Conservation (phyloP, 345 rosid species). For the Turnera subulata region DNA sequence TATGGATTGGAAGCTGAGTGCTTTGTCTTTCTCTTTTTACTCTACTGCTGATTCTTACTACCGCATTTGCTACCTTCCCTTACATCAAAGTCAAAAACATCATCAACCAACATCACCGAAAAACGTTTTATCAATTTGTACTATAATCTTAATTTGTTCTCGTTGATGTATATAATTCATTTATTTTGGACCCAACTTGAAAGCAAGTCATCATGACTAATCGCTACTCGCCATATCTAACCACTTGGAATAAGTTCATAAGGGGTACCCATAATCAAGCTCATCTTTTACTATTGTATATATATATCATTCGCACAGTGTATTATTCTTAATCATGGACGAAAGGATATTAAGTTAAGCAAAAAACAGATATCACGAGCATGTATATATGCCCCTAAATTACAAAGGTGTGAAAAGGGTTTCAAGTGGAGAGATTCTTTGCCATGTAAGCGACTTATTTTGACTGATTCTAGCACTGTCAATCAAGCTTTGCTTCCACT, state of each 20-base stretch:
- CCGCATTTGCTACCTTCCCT: not conserved
- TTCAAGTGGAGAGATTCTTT: constrained; percentile 16
- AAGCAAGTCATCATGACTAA: constrained; percentile 7
- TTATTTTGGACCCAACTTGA: constrained; percentile 3
- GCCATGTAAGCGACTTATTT: constrained; percentile 10
- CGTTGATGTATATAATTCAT: not conserved
- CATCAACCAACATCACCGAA: not conserved
- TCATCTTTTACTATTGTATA: not conserved
- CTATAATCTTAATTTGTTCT: not conserved
- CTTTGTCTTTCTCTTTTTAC: not conserved
- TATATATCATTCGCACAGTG: not conserved
- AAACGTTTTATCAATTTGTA: not conserved
- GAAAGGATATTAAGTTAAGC: too few species aligned
- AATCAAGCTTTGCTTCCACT: too few species aligned
- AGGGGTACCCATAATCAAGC: constrained; percentile 1
- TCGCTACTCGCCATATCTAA: constrained; percentile 1
- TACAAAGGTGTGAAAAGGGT: too few species aligned
- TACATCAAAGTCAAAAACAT: not conserved
- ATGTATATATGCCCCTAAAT: too few species aligned
- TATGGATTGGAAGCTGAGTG: not conserved
- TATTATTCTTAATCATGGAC: too few species aligned
- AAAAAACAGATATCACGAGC: too few species aligned
- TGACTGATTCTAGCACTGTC: constrained; percentile 14
- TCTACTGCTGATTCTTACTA: not conserved
- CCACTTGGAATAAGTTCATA: constrained; percentile 13